Evolutionary conservation across 164 flowering plant species (phyloP), one percentile per base, ranked within the genome.

Genomic region (Aristolochia contorta): DNA sequence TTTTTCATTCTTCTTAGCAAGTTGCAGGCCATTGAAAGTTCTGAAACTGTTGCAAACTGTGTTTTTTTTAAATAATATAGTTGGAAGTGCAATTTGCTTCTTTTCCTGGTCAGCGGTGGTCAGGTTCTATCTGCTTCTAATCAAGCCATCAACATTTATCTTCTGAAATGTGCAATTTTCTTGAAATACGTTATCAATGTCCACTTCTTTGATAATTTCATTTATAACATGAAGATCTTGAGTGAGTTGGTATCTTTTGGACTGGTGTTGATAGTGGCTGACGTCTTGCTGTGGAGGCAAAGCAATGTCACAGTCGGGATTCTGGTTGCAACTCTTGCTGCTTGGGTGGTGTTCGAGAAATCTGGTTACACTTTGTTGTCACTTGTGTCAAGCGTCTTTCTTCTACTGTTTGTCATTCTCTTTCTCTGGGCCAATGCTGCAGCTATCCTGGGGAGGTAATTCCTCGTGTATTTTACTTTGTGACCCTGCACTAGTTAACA

Each of bases 401-500:
- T 93, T 48, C 91, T 88, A 58, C 79, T 93, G 30, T 14, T 79
- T 56, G 54, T 70, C 52, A 83, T 93, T 70, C 88, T 93, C n/a
- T 88, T 83, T 58, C 67, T 93, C 14, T 93, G 99, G 97, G 82
- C 96, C 32, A 90, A 90, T 78, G 81, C 97, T 48, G 99, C 99
- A 0, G 80, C 89, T 12, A 73, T 90, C 74, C 81, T 93, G 50
- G 84, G 82, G 74, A 71, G 99, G 97, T 88, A 76, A 65, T 9
- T 20, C 4, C 1, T 3, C 16, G 3, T 19, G 12, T 32, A 16
- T 14, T 22, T 62, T 53, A 43, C 18, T 54, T n/a, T 54, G 20
- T 22, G 57, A 3, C 19, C 22, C 22, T 41, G 37, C 30, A 45
- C 52, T 25, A 22, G 20, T 59, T 20, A 9, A 20, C 30, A 25